phyloP scores from a whole-genome alignment of 805 yeast genomes.

The Candida insectalens region DNA sequence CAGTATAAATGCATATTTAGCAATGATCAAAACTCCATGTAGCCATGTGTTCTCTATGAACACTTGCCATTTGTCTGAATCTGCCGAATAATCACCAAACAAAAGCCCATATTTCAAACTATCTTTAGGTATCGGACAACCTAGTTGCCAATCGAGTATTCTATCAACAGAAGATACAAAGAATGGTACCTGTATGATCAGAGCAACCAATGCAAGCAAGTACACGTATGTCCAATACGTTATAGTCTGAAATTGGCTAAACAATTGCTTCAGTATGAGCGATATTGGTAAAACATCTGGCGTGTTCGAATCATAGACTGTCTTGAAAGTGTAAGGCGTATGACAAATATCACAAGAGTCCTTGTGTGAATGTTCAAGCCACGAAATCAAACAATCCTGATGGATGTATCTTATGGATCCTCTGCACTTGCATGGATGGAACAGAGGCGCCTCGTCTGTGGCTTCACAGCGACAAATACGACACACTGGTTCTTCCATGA shows the following conservation, averaged over 20 bases:
- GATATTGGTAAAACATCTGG: conserved; percentile 50
- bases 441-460: conserved; percentile 67
- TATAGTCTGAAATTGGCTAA: conserved; percentile 1
- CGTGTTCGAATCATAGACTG: conserved; percentile 29
- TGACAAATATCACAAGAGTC: conserved; percentile 84
- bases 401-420: conserved; percentile 93
- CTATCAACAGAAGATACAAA: conserved; percentile 48
- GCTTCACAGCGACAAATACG: conserved; percentile 93
- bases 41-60: conserved; percentile 6
- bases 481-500: conserved; percentile 54
- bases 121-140: conserved; percentile 38
- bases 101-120: conserved; percentile 12
- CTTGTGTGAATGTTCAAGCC: conserved; percentile 67
- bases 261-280: conserved; percentile 32
- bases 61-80: conserved; percentile 1
- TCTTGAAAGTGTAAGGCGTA: conserved; percentile 46
- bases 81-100: conserved; percentile 2
- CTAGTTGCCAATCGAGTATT: conserved; percentile 45
- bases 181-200: conserved; percentile 40
- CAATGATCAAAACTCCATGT: conserved; percentile 9
- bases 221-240: conserved; percentile 6
- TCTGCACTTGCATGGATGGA: conserved; percentile 87
- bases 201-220: conserved; percentile 6
- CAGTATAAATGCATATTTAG: conserved; percentile 14
- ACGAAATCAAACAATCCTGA: conserved; percentile 81